Base-by-base conservation (phyloP, 2,329 filamentous ascomycete genomes). In the Pleurostoma richardsiae region DNA sequence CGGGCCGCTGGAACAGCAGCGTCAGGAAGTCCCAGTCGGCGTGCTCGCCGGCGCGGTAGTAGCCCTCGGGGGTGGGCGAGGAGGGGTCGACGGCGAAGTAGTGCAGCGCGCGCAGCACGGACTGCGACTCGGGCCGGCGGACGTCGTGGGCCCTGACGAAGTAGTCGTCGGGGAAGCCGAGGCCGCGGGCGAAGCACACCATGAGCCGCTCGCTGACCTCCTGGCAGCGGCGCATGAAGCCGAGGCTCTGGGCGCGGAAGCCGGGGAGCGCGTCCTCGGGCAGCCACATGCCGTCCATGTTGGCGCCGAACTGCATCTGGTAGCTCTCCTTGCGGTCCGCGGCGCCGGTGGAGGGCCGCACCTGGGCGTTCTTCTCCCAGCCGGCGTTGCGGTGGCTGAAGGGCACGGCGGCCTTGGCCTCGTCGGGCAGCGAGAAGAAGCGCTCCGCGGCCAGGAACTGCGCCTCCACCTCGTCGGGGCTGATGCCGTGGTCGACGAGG, bases 11-110 rank as follows among this genome's bases (percentile, higher is more conserved):
- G 60, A 85, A 85, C 4, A 86, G 67, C 38, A 86, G 63, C 0
- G 82, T 85, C 27, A 85, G 52, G 48, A 83, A 74, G 49, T 75
- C 80, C 77, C 80, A 85, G 57, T 85, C 82, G 0, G 77, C 76
- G 57, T 85, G 82, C 8, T 80, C 77, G 19, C 82, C 82, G 0
- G 81, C 80, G 29, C 82, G 72, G 57, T 79, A 75, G 54, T 76
- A 81, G 1, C 68, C 68, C n/a, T 70, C 63, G 5, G 65, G 62
- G 11, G 64, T 57, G 4, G 64, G 60, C 60, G 43, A 60, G 53
- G 11, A 64, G 53, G 39, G 66, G 55, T 61, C 68, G 31, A 73
- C 58, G 4, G 65, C 67, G 49, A 76, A 79, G 58, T 85, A 85
- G 56, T 82, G 79, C 26, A 85, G 61, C 30, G 81, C 58, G 3